These are phyloP conservation scores for Torulaspora globosa DNA, from an alignment of 1,139 yeast species.

Conservation along the genomic window DNA sequence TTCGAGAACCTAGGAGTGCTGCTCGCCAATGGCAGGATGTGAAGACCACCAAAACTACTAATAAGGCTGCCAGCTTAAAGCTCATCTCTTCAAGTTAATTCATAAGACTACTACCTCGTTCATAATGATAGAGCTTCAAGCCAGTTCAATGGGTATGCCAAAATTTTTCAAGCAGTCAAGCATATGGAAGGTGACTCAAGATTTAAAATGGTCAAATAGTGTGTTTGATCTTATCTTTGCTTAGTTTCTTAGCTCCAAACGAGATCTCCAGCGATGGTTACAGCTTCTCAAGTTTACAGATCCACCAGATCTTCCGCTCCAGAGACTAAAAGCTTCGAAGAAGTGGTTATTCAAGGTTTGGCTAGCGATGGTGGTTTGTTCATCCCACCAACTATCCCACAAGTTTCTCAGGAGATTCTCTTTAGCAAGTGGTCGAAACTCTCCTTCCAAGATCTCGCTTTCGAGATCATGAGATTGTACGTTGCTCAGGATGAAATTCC, in stretches of 20 bases:
- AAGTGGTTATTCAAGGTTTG: slow-evolving; percentile 86
- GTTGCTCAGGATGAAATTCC: slow-evolving; percentile 68
- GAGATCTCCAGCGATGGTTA: slow-evolving; percentile 20
- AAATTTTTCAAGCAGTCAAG: slow-evolving; percentile 6
- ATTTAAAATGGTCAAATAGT: background rate
- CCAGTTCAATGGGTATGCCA: background rate
- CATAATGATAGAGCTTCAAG: slow-evolving; percentile 1
- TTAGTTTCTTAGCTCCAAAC: background rate
- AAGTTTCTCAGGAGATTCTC: slow-evolving; percentile 56
- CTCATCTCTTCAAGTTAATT: background rate
- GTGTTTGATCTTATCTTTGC: background rate
- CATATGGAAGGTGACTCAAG: slow-evolving; percentile 2
- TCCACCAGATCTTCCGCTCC: slow-evolving; percentile 71
- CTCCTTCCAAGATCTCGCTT: slow-evolving; percentile 81
- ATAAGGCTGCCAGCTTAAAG: background rate
- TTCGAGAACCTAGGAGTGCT: slow-evolving; percentile 73
- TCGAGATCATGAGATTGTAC: slow-evolving; percentile 76
- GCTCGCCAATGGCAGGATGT: slow-evolving; percentile 45
- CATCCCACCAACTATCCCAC: slow-evolving; percentile 79
- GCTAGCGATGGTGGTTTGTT: slow-evolving; percentile 96
- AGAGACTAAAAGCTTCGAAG: slow-evolving; percentile 73
- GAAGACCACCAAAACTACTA: slow-evolving; percentile 6
- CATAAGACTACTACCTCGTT: background rate
- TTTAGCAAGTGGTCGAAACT: slow-evolving; percentile 62
- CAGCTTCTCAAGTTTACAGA: slow-evolving; percentile 61